Evolutionary conservation across 2,329 filamentous ascomycete genomes (phyloP).

Genomic region (Ophiostoma pallidulum): DNA sequence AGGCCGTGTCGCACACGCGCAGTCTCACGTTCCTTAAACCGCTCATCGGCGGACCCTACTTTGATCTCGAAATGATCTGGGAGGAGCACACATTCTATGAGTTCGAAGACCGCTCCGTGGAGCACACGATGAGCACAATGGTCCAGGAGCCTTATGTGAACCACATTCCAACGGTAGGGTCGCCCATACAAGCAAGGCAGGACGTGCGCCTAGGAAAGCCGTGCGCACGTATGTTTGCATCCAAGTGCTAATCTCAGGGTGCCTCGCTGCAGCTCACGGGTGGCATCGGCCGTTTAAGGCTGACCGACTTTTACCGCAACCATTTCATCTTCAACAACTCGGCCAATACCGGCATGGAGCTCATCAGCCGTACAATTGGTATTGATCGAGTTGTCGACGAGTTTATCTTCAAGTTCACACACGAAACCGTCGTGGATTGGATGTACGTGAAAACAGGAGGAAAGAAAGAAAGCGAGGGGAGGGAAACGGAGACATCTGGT

Average conservation of each 20-base stretch:
- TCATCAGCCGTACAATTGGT: slow-evolving; percentile 62
- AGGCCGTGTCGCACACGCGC: slow-evolving; percentile 56
- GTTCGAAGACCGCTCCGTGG: slow-evolving; percentile 58
- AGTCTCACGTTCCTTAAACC: slow-evolving; percentile 56
- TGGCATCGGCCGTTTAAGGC: slow-evolving; percentile 52
- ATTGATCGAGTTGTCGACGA: slow-evolving; percentile 64
- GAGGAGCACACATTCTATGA: slow-evolving; percentile 67
- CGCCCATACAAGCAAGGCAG: no score
- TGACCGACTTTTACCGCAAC: slow-evolving; percentile 60
- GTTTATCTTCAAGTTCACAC: slow-evolving; percentile 57
- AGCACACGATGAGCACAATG: slow-evolving; percentile 73
- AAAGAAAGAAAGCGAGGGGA: no score
- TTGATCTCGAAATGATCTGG: slow-evolving; percentile 70
- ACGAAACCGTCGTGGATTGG: slow-evolving; percentile 56
- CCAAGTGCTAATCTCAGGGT: no score
- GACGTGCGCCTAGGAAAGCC: no score
- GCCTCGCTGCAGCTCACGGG: slow-evolving; percentile 42
- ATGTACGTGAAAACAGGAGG: slow-evolving; percentile 24
- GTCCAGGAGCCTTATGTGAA: slow-evolving; percentile 64
- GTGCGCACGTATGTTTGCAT: no score
- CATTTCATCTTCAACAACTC: slow-evolving; percentile 71
- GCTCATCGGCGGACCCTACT: slow-evolving; percentile 52
- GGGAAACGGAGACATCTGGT: no score
- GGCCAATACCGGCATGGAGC: slow-evolving; percentile 54
- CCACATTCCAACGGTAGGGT: slow-evolving; percentile 51